Evolutionary conservation across 768 basidiomycete genomes (phyloP).

Genomic region (Tubosaeta sp.): DNA sequence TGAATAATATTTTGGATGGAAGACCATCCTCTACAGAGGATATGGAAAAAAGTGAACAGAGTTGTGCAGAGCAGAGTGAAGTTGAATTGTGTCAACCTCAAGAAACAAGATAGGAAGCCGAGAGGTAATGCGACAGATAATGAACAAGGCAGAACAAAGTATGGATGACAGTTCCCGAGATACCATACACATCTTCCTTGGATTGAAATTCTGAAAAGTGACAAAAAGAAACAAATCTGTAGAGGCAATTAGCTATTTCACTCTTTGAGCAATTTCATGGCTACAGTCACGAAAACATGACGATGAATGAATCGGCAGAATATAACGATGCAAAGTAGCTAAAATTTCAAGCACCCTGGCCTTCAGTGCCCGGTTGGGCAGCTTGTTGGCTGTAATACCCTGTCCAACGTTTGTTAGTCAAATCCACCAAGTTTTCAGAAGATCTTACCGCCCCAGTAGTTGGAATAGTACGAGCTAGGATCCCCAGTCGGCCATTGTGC

Average conservation of each 20-base stretch:
- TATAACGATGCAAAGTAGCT: conserved; percentile 23
- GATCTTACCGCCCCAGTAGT: conserved; percentile 77
- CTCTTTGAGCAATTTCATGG: conserved; percentile 22
- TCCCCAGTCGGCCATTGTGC: conserved; percentile 76
- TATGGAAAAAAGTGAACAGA: conserved; percentile 20
- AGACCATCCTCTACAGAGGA: conserved; percentile 30
- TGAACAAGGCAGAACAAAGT: conserved; percentile 25
- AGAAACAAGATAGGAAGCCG: conserved; percentile 19
- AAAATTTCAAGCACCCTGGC: conserved; percentile 36
- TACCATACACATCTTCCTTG: conserved; percentile 34
- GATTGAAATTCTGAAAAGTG: conserved; percentile 29
- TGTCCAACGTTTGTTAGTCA: conserved; percentile 29
- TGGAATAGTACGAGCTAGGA: conserved; percentile 71
- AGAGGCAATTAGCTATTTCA: conserved; percentile 17
- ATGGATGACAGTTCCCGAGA: conserved; percentile 27
- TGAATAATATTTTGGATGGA: conserved; percentile 26
- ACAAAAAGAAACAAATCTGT: conserved; percentile 21
- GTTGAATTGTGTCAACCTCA: conserved; percentile 23
- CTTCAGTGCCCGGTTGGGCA: conserved; percentile 54
- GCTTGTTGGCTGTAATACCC: conserved; percentile 83
- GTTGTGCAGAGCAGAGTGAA: conserved; percentile 11
- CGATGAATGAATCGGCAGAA: conserved; percentile 21
- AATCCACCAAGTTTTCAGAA: not conserved
- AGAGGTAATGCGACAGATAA: conserved; percentile 17
- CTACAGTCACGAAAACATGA: conserved; percentile 32